These are phyloP conservation scores for Eucalyptus cloeziana DNA, from an alignment of 345 rosid species.

Conservation along the genomic window DNA sequence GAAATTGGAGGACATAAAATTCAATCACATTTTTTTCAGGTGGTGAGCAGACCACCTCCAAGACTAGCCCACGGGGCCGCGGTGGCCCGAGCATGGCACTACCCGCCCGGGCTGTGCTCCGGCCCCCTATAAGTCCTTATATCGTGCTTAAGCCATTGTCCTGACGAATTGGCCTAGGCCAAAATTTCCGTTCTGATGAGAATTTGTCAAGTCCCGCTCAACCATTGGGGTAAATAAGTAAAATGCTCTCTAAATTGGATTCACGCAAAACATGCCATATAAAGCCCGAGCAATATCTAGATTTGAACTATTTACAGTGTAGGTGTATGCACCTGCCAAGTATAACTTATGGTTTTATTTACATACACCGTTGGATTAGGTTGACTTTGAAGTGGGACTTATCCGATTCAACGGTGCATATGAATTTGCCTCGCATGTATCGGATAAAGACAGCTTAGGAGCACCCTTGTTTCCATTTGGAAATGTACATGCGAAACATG, in stretches of 20 bases:
- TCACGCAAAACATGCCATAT: background rate
- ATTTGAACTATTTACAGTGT: too few species aligned
- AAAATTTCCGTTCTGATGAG: too few species aligned
- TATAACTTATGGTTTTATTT: background rate
- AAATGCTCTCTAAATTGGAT: background rate
- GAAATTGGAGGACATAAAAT: background rate
- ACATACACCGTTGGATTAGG: background rate
- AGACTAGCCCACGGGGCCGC: background rate
- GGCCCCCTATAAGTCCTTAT: background rate
- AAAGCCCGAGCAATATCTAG: too few species aligned
- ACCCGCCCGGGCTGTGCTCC: background rate
- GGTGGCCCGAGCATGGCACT: background rate
- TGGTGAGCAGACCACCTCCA: background rate
- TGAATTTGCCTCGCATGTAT: background rate
- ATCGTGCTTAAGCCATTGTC: background rate
- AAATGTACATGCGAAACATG: too few species aligned
- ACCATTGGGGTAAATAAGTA: background rate
- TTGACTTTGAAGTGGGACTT: background rate
- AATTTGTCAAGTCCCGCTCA: accelerated
- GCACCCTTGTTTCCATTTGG: background rate
- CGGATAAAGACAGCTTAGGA: background rate
- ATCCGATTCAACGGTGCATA: background rate
- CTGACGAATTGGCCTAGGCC: accelerated
- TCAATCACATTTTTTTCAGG: background rate
- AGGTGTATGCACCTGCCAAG: background rate